A percentile compares a stretch with the other conserved stretches of the same genome.
Evolutionary conservation across 176 grass and related monocot genomes (phyloP).

Genomic region (Stipa capillata): DNA sequence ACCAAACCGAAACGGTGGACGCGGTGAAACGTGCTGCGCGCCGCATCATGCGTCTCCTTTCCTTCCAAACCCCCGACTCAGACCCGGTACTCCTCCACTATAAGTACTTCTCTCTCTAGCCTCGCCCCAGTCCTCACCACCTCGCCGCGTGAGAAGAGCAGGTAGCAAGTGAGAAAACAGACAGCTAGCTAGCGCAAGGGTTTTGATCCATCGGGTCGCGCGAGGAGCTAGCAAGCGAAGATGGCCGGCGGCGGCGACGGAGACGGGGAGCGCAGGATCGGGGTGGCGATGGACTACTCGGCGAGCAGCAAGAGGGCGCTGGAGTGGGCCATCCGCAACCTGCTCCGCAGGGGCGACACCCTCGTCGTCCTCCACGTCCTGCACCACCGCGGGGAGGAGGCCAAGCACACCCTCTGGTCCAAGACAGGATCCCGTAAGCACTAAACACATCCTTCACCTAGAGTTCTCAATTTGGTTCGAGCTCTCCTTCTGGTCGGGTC

Average conservation of each 20-base stretch:
- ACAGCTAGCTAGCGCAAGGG: no score
- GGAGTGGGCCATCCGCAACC: conserved; percentile 51
- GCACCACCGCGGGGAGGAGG: conserved; percentile 24
- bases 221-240: no score
- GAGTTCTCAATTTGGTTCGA: neutral
- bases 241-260: conserved; percentile 27
- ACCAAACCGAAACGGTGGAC: neutral
- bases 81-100: neutral
- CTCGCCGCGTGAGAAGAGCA: neutral
- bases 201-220: neutral
- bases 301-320: conserved; percentile 65
- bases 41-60: neutral
- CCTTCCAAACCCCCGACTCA: neutral
- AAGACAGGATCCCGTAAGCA: conserved; percentile 56
- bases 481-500: neutral
- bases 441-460: no score
- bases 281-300: conserved; percentile 77
- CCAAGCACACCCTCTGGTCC: conserved; percentile 55
- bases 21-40: neutral
- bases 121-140: neutral
- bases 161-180: no score
- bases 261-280: conserved; percentile 48
- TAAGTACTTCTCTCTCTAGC: neutral
- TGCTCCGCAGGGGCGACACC: conserved; percentile 53
- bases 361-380: conserved; percentile 57